These are phyloP conservation scores for Mimosa bimucronata DNA, from an alignment of 306 rosid species.

Conservation along the genomic window DNA sequence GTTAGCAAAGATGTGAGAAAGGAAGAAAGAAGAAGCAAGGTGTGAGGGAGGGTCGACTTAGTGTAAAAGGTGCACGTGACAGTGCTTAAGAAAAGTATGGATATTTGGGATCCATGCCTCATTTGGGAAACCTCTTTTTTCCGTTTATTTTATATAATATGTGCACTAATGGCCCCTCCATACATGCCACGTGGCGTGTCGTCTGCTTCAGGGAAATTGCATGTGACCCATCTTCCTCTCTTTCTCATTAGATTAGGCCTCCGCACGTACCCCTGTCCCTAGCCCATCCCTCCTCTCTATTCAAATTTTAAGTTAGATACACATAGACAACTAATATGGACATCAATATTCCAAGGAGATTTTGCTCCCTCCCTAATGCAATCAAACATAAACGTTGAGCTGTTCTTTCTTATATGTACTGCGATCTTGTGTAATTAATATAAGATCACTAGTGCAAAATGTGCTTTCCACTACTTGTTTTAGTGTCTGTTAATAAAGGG, in stretches of 20 bases:
- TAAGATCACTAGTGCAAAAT: no score
- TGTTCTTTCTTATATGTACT: background rate
- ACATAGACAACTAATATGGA: background rate
- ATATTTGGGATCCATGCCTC: slow-evolving; percentile 52
- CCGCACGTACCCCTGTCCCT: slow-evolving; percentile 67
- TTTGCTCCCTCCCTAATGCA: slow-evolving; percentile 28
- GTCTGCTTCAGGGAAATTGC: slow-evolving; percentile 57
- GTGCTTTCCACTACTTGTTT: no score
- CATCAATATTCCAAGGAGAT: slow-evolving; percentile 29
- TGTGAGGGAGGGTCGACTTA: slow-evolving; percentile 41
- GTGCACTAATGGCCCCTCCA: slow-evolving; percentile 26
- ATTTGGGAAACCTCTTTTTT: slow-evolving; percentile 40
- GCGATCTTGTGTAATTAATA: no score
- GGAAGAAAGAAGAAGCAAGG: background rate
- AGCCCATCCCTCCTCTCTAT: background rate
- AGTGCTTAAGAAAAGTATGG: slow-evolving; percentile 55
- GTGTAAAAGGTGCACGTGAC: slow-evolving; percentile 60
- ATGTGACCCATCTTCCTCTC: slow-evolving; percentile 63
- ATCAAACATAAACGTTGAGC: background rate
- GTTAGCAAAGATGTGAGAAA: slow-evolving; percentile 40
- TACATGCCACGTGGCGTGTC: slow-evolving; percentile 76
- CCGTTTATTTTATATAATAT: slow-evolving; percentile 29
- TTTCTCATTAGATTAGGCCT: slow-evolving; percentile 25
- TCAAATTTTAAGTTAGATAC: background rate
- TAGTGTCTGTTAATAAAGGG: no score